A percentile compares a stretch with the other conserved stretches of the same genome.
Evolutionary conservation across 2,329 filamentous ascomycete species (phyloP).

Genomic region (Blastomyces emzantsi): DNA sequence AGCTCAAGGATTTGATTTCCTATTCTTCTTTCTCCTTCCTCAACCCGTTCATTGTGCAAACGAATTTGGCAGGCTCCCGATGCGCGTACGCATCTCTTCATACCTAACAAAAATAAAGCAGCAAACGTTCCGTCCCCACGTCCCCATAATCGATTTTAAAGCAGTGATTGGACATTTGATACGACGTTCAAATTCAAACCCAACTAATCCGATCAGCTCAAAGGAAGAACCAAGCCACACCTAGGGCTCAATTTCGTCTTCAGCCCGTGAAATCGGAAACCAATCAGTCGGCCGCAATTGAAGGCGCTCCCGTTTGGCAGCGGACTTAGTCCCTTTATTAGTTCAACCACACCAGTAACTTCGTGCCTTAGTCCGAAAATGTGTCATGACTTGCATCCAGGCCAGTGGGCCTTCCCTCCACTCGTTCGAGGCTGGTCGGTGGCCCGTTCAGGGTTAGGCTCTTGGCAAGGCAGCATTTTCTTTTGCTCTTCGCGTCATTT

Average conservation of each 20-base stretch:
- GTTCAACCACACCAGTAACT: not conserved
- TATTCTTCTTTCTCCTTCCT: not conserved
- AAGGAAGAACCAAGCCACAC: conserved; percentile 5
- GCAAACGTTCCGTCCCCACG: not conserved
- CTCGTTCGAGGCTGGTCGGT: not conserved
- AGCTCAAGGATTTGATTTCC: not conserved
- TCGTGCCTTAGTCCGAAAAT: not conserved
- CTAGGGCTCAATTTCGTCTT: not conserved
- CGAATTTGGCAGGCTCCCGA: not conserved
- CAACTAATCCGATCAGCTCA: not conserved
- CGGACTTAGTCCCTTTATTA: not conserved
- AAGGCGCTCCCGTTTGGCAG: not conserved
- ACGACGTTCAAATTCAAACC: not conserved
- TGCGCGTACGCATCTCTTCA: not conserved
- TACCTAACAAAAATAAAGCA: not conserved
- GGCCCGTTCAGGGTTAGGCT: not conserved
- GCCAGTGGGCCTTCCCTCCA: not conserved
- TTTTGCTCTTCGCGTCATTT: not conserved
- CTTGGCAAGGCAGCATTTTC: conserved; percentile 4
- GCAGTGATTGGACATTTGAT: not conserved
- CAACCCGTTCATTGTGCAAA: not conserved
- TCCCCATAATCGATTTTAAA: not conserved
- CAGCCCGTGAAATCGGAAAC: conserved; percentile 5
- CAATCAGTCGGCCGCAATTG: not conserved
- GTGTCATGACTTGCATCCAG: conserved; percentile 3